Conservation (phyloP, 116 monocot genomes). For the Phalaenopsis hybrid region DNA sequence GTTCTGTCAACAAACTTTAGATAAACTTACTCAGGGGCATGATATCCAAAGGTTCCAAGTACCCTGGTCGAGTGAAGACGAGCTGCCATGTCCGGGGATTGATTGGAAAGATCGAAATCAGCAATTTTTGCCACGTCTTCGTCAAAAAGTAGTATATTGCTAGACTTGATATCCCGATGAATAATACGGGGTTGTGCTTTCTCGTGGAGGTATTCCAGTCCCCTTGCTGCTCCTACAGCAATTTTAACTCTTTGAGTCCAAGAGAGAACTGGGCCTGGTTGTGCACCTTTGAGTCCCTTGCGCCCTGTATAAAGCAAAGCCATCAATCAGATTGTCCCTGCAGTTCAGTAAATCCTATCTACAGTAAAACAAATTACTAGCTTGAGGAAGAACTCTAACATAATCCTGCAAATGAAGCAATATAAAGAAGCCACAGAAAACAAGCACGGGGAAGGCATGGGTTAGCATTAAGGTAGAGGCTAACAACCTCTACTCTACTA, state of each 20-base stretch:
- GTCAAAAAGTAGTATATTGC: slow-evolving; percentile 48
- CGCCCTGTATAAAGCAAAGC: slow-evolving; percentile 17
- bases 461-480: too few relatives aligned
- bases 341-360: too few relatives aligned
- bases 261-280: slow-evolving; percentile 42
- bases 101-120: slow-evolving; percentile 46
- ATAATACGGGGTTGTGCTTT: slow-evolving; percentile 43
- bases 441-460: too few relatives aligned
- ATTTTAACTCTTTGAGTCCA: slow-evolving; percentile 46
- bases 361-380: too few relatives aligned
- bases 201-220: slow-evolving; percentile 48
- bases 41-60: slow-evolving; percentile 50
- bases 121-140: slow-evolving; percentile 40
- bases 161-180: slow-evolving; percentile 48
- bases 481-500: too few relatives aligned
- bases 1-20: background rate
- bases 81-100: slow-evolving; percentile 46
- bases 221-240: slow-evolving; percentile 47
- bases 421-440: too few relatives aligned
- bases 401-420: too few relatives aligned
- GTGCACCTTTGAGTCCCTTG: slow-evolving; percentile 44
- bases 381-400: too few relatives aligned
- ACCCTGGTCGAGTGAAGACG: slow-evolving; percentile 48
- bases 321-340: background rate
- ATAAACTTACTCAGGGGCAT: slow-evolving; percentile 42